A percentile compares a stretch with the other conserved stretches of the same genome.
Conservation (phyloP, 2,329 filamentous ascomycete genomes). For the Metarhizium rileyi region DNA sequence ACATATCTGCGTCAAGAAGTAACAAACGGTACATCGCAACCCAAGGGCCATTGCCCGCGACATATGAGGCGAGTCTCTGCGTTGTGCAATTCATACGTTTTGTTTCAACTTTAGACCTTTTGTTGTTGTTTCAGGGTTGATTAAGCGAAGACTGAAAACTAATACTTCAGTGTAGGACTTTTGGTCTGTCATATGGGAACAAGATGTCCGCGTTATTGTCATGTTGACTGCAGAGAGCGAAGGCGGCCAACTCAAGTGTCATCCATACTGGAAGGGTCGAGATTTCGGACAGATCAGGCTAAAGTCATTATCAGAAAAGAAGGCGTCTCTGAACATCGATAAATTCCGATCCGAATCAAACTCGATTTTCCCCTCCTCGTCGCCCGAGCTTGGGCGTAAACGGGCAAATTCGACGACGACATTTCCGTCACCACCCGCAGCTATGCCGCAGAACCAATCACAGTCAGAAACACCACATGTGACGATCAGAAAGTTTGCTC, state of each 20-base stretch:
- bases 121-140: too few species aligned
- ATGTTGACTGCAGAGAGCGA: slow-evolving; percentile 95
- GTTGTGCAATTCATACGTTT: not conserved
- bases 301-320: slow-evolving; percentile 70
- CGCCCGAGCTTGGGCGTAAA: slow-evolving; percentile 33
- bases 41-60: slow-evolving; percentile 85
- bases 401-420: slow-evolving; percentile 46
- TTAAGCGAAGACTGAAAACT: too few species aligned
- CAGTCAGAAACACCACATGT: slow-evolving; percentile 60
- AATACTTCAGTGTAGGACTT: slow-evolving; percentile 58
- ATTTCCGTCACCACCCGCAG: slow-evolving; percentile 23
- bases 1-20: slow-evolving; percentile 68
- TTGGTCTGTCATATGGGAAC: slow-evolving; percentile 96
- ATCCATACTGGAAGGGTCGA: slow-evolving; percentile 79
- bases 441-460: slow-evolving; percentile 15
- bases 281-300: slow-evolving; percentile 72
- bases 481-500: slow-evolving; percentile 75
- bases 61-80: slow-evolving; percentile 65
- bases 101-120: too few species aligned
- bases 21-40: slow-evolving; percentile 93
- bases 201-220: slow-evolving; percentile 88
- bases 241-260: slow-evolving; percentile 87
- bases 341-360: slow-evolving; percentile 34
- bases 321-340: slow-evolving; percentile 65
- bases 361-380: slow-evolving; percentile 12